phyloP scores from a whole-genome alignment of 768 basidiomycete species.

The Cyclocybe aegerita region DNA sequence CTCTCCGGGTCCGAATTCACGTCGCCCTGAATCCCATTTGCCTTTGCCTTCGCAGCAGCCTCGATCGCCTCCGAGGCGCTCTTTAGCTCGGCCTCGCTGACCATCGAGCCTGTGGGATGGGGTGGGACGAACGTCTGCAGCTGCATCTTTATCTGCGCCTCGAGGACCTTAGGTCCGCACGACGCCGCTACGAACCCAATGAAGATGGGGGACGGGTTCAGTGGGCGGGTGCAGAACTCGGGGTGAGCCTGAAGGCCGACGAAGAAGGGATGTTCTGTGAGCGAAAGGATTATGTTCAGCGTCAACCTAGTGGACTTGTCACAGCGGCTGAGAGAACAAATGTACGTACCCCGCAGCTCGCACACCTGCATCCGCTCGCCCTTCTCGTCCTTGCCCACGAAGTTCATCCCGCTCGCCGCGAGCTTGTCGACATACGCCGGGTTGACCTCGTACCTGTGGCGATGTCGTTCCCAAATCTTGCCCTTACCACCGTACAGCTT shows the following conservation, averaged over 20 bases:
- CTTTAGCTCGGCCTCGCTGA: constrained; percentile 60
- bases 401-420: constrained; percentile 57
- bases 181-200: constrained; percentile 93
- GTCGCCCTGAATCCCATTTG: constrained; percentile 9
- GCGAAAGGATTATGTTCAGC: background rate
- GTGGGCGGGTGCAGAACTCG: constrained; percentile 96
- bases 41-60: constrained; percentile 4
- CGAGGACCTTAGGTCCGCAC: constrained; percentile 46
- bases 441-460: constrained; percentile 95
- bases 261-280: constrained; percentile 88
- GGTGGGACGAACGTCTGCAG: constrained; percentile 62
- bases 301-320: background rate
- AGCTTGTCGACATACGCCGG: constrained; percentile 79
- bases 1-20: constrained; percentile 4
- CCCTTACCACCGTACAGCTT: constrained; percentile 80
- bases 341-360: constrained; percentile 72
- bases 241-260: constrained; percentile 95
- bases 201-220: constrained; percentile 97
- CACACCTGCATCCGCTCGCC: constrained; percentile 97
- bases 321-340: background rate
- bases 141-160: constrained; percentile 75
- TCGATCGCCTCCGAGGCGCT: constrained; percentile 19
- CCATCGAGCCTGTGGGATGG: constrained; percentile 75
- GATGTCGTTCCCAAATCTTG: constrained; percentile 94
- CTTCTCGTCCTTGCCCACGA: constrained; percentile 90